phyloP scores from a whole-genome alignment of 2,329 filamentous ascomycete species.

The Xylariales sp. region DNA sequence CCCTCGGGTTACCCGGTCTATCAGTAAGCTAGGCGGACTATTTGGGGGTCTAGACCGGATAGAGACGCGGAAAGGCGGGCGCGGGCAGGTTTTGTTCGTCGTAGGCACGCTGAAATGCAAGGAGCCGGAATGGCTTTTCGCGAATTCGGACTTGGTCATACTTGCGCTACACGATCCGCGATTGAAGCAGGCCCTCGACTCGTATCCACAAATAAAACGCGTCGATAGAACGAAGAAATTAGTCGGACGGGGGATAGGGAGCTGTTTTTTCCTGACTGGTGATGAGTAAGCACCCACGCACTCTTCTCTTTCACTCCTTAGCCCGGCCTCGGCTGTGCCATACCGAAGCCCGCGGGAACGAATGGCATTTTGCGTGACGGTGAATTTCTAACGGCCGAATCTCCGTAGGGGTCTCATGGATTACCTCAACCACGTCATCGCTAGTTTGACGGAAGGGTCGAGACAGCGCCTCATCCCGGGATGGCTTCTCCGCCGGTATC shows the following conservation, averaged over 20 bases:
- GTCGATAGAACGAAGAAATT: too few species aligned
- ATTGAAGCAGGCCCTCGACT: neutral
- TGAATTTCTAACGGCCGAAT: neutral
- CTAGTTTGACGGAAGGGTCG: too few species aligned
- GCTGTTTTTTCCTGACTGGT: too few species aligned
- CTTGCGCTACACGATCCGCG: neutral
- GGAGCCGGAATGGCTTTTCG: slow-evolving; percentile 7
- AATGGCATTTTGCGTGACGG: neutral
- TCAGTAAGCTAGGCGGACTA: too few species aligned
- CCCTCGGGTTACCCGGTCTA: too few species aligned
- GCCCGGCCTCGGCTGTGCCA: too few species aligned
- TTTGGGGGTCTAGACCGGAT: too few species aligned
- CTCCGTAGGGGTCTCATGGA: neutral
- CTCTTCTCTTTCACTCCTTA: too few species aligned
- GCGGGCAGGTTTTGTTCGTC: slow-evolving; percentile 1
- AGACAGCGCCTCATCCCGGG: neutral
- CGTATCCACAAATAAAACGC: too few species aligned
- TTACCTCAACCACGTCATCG: neutral
- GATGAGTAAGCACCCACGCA: too few species aligned
- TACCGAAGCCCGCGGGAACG: too few species aligned
- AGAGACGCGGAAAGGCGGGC: neutral
- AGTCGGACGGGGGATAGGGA: too few species aligned
- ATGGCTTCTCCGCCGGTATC: neutral
- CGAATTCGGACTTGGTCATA: neutral
- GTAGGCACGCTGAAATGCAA: neutral